These are phyloP conservation scores for Hyphopichia buzzinii DNA, from an alignment of 1,139 yeast genomes.

Conservation along the genomic window DNA sequence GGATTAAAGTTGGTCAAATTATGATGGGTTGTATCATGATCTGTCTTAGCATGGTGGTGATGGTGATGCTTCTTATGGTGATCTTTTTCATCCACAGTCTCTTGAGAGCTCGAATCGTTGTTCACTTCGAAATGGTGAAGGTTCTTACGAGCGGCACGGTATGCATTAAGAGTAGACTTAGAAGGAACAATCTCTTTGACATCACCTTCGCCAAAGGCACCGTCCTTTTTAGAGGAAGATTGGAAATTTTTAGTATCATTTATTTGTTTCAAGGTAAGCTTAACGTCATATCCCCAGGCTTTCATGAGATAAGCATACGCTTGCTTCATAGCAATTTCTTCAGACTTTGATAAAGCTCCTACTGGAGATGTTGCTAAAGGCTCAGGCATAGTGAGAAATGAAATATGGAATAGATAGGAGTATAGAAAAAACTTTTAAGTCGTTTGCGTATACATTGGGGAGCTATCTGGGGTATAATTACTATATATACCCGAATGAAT, in stretches of 20 bases:
- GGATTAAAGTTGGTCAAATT: slow-evolving; percentile 31
- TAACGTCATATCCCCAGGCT: slow-evolving; percentile 58
- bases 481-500: too few relatives aligned
- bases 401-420: background rate
- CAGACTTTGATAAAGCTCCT: background rate
- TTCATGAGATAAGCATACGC: slow-evolving; percentile 68
- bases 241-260: slow-evolving; percentile 10
- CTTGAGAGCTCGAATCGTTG: slow-evolving; percentile 1
- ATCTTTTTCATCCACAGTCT: background rate
- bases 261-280: slow-evolving; percentile 21
- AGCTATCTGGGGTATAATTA: too few relatives aligned
- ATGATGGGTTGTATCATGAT: slow-evolving; percentile 1
- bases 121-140: background rate
- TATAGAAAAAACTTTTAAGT: too few relatives aligned
- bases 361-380: background rate
- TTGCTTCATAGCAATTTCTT: slow-evolving; percentile 65
- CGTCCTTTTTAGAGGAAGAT: slow-evolving; percentile 13
- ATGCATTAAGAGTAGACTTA: slow-evolving; percentile 9
- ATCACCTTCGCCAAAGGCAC: background rate
- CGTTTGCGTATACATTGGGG: too few relatives aligned
- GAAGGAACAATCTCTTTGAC: slow-evolving; percentile 13
- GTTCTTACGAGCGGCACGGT: background rate
- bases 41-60: slow-evolving; percentile 1
- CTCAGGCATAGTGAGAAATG: background rate
- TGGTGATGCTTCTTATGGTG: background rate